Conservation (phyloP, 164 flowering plant species). For the Echeveria elegans region DNA sequence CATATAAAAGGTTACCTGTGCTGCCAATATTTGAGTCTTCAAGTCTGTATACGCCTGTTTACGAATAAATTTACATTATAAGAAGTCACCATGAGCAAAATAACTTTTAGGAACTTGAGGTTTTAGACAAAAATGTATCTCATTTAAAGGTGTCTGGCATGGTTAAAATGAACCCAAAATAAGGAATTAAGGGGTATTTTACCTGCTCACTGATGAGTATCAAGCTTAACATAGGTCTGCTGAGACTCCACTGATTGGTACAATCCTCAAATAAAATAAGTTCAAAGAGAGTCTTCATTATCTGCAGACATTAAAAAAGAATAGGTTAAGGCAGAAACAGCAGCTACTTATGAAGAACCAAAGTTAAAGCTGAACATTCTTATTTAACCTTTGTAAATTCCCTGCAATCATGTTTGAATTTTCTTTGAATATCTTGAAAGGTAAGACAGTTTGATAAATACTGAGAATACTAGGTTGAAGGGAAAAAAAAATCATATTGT, state of each 20-base stretch:
- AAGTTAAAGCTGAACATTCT: too few species aligned
- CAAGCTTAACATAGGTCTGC: slow-evolving; percentile 93
- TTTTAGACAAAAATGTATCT: background rate
- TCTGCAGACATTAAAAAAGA: slow-evolving; percentile 28
- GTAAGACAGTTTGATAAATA: too few species aligned
- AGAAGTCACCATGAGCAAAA: too few species aligned
- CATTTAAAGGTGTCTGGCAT: background rate
- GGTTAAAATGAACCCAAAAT: background rate
- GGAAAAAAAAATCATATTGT: too few species aligned
- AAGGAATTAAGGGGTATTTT: background rate
- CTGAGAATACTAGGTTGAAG: too few species aligned
- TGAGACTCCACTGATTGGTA: slow-evolving; percentile 93
- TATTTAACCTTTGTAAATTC: too few species aligned
- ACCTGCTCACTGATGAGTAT: slow-evolving; percentile 97
- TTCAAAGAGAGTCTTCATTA: slow-evolving; percentile 85
- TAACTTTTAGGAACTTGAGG: too few species aligned
- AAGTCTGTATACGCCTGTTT: slow-evolving; percentile 74
- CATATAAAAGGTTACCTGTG: slow-evolving; percentile 56
- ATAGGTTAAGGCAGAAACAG: background rate
- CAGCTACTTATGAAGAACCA: too few species aligned
- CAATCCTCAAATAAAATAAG: slow-evolving; percentile 85
- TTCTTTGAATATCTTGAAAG: too few species aligned
- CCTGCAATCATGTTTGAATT: too few species aligned
- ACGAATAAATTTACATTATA: too few species aligned
- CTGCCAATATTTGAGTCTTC: slow-evolving; percentile 74